Percentiles rank a stretch among this genome's conserved stretches.
phyloP scores from a whole-genome alignment of 441 rosid genomes.

The Populus hybrid region DNA sequence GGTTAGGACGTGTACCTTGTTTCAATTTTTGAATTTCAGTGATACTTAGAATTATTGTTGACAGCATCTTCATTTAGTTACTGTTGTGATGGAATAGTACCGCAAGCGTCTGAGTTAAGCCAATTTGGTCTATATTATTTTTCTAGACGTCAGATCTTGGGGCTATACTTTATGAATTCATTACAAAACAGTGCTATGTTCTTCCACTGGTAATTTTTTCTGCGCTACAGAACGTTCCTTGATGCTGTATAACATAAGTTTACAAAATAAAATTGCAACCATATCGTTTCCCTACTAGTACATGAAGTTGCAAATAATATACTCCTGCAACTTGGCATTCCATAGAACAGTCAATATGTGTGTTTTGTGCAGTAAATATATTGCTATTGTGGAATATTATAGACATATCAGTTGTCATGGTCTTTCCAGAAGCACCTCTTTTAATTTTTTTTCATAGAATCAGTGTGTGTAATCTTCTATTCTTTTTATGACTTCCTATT shows the following conservation, averaged over 20 bases:
- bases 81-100: background rate
- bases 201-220: background rate
- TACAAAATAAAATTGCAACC: background rate
- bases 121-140: slow-evolving; percentile 29
- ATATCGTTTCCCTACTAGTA: background rate
- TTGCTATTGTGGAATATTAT: background rate
- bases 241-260: background rate
- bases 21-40: slow-evolving; percentile 3
- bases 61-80: slow-evolving; percentile 34
- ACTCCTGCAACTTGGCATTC: background rate
- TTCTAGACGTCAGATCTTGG: background rate
- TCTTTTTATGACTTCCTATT: background rate
- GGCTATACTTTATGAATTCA: background rate
- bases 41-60: background rate
- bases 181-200: background rate
- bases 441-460: background rate
- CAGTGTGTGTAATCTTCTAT: background rate
- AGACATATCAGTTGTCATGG: background rate
- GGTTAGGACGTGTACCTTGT: slow-evolving; percentile 45
- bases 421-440: background rate
- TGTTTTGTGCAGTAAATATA: background rate
- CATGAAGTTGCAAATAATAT: background rate
- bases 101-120: background rate
- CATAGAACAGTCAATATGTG: background rate
- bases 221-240: background rate